These are phyloP conservation scores for Colletotrichum magnum DNA, from an alignment of 2,329 filamentous ascomycete species.

Conservation along the genomic window DNA sequence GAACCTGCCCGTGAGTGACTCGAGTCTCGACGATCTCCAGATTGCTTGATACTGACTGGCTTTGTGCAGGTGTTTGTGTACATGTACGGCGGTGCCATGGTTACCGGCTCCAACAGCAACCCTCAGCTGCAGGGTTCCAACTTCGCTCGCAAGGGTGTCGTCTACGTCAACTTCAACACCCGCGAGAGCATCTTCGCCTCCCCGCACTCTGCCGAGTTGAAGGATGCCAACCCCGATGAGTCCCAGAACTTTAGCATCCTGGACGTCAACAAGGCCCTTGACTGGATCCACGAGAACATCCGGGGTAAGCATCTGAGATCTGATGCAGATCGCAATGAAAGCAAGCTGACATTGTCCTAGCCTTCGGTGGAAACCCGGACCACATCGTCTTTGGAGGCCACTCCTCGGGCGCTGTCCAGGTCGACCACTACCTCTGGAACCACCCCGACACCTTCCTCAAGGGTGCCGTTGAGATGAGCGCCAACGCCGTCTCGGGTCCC, in stretches of 20 bases:
- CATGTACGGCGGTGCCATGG: constrained; percentile 61
- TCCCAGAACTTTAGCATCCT: constrained; percentile 50
- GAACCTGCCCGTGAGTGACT: constrained; percentile 47
- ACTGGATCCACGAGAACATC: constrained; percentile 58
- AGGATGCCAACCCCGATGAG: constrained; percentile 45
- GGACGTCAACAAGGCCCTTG: constrained; percentile 54
- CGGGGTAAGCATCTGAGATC: constrained; percentile 32
- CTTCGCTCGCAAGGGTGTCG: constrained; percentile 53
- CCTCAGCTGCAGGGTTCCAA: constrained; percentile 53
- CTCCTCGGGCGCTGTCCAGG: constrained; percentile 54
- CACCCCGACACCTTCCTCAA: constrained; percentile 53
- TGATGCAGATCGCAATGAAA: constrained; percentile 3
- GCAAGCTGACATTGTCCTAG: constrained; percentile 40
- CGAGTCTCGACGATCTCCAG: background rate
- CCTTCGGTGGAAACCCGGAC: constrained; percentile 60
- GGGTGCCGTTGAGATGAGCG: constrained; percentile 58
- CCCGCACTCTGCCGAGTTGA: constrained; percentile 56
- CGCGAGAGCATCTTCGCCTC: constrained; percentile 61
- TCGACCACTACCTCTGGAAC: constrained; percentile 60
- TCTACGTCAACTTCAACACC: constrained; percentile 57
- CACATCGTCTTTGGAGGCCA: constrained; percentile 61
- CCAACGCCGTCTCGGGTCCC: constrained; percentile 57
- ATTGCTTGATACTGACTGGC: background rate
- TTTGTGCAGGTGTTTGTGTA: constrained; percentile 55
- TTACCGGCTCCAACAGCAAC: constrained; percentile 57